Base-by-base conservation (phyloP, 2,329 filamentous ascomycete genomes). In the Leptographium lundbergii region DNA sequence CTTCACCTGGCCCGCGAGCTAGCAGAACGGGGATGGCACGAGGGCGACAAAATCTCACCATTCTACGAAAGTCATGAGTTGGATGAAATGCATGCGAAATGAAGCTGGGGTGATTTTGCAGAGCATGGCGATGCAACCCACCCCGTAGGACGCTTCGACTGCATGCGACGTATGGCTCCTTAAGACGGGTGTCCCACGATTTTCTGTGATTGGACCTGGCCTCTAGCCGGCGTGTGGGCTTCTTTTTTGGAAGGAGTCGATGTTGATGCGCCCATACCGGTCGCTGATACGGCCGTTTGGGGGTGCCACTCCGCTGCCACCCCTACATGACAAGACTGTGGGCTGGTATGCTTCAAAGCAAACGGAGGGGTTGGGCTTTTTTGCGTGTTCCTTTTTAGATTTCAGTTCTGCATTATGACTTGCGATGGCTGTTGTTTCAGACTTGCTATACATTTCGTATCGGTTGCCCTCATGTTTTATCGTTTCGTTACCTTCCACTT, bases 381-480 rank as follows among this genome's bases (percentile, higher is more conserved):
- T 56, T 53, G 39, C 24, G 52, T 45, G 32, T 54, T 39, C 13
- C 14, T 55, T 53, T 59, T 29, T 39, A 56, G 24, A 57, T 55
- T 45, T 27, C 63, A 62, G 62, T 64, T 63, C 61, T 60, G 63
- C 65, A 63, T 64, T 61, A 64, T 63, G 63, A 65, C 62, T 56
- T 62, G 59, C 64, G 57, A 61, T 66, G 63, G 62, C 59, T 61
- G 32, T 53, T 50, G 34, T 27, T 61, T 60, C 61, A 67, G 69
- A 68, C 69, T 67, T 69, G 67, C 57, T 58, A 59, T 56, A 47
- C 53, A 53, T 42, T 54, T 22, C 59, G 59, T 58, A 61, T 45
- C 55, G 55, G 57, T 55, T 55, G 27, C 42, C 22, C 48, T 25
- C 39, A 51, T 54, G 54, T 19, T 48, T 48, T 45, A 25, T 39